These are phyloP conservation scores for Tylopilus sp. DNA, from an alignment of 768 basidiomycete genomes.

Conservation along the genomic window DNA sequence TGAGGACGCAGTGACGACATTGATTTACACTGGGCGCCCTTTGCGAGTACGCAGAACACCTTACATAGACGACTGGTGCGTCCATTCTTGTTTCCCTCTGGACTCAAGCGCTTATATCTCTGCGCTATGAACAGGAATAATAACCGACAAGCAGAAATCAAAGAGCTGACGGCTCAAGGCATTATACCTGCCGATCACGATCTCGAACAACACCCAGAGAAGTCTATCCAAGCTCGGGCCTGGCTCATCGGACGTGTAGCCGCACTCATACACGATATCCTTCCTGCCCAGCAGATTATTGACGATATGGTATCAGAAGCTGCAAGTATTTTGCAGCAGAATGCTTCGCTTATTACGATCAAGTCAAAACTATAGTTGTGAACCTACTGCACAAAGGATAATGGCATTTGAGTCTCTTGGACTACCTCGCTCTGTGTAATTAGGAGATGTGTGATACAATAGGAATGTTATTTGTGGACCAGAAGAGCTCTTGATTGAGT, in stretches of 20 bases:
- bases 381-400: too few species aligned
- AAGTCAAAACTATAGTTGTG: slow-evolving; percentile 48
- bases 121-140: slow-evolving; percentile 51
- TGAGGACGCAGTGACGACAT: slow-evolving; percentile 79
- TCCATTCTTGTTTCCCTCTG: slow-evolving; percentile 2
- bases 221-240: slow-evolving; percentile 56
- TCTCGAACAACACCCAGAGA: slow-evolving; percentile 78
- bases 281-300: slow-evolving; percentile 80
- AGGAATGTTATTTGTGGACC: too few species aligned
- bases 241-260: slow-evolving; percentile 88
- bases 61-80: slow-evolving; percentile 81
- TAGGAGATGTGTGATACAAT: neutral
- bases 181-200: slow-evolving; percentile 73
- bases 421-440: neutral
- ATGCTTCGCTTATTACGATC: slow-evolving; percentile 35
- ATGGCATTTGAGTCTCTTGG: neutral
- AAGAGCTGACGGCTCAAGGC: slow-evolving; percentile 78
- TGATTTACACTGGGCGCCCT: slow-evolving; percentile 89
- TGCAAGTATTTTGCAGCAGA: slow-evolving; percentile 41
- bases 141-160: slow-evolving; percentile 78
- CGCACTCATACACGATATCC: slow-evolving; percentile 67
- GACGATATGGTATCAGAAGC: slow-evolving; percentile 74
- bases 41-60: slow-evolving; percentile 81
- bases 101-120: neutral
- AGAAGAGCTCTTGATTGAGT: too few species aligned